Base-by-base conservation (phyloP, 139 green algal species). In the Tetradesmus lagerheimii region DNA sequence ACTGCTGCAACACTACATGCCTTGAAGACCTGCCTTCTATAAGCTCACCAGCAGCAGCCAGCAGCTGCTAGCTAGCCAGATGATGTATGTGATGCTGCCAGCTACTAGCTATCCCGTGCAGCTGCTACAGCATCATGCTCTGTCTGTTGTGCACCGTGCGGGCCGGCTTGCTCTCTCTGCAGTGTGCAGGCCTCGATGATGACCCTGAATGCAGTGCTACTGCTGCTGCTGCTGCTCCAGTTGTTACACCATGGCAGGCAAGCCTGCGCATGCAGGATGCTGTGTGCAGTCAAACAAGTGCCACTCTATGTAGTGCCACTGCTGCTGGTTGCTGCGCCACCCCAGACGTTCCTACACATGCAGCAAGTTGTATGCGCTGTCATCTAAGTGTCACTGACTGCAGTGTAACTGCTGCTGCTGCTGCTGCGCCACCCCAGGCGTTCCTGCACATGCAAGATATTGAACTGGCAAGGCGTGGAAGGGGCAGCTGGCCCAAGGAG, bases 381-480 rank as follows among this genome's bases (percentile, higher is more conserved):
- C n/a, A n/a, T n/a, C n/a, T 12, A 57, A 57, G 45, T 57, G 11
- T 9, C 45, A 57, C 45, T 71, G 57, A 71, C 20, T 31, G 23
- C 57, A 9, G 23, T 31, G 57, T 23, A 71, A 31, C 67, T 78
- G 67, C 67, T 78, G 67, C n/a, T 78, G n/a, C 67, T 78, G 67
- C 62, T 74, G 62, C 62, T 74, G 62, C 62, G 62, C 27, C 34
- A 23, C 43, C 67, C n/a, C 81, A 87, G 81, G 53, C 74, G 53
- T 87, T 87, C 53, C 50, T 87, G 31, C 34, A 47, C 43, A 77
- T 47, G 50, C 81, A 87, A 35, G 81, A 87, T 50, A 20, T 47
- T 23, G 43, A 78, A 18, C 50, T 87, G 5, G 50, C 81, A 35
- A 34, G 12, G 31, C 41, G 81, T 37, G 81, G 53, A 53, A 77